These are phyloP conservation scores for Cladobotryum mycophilum DNA, from an alignment of 2,329 filamentous ascomycete species.

Conservation along the genomic window DNA sequence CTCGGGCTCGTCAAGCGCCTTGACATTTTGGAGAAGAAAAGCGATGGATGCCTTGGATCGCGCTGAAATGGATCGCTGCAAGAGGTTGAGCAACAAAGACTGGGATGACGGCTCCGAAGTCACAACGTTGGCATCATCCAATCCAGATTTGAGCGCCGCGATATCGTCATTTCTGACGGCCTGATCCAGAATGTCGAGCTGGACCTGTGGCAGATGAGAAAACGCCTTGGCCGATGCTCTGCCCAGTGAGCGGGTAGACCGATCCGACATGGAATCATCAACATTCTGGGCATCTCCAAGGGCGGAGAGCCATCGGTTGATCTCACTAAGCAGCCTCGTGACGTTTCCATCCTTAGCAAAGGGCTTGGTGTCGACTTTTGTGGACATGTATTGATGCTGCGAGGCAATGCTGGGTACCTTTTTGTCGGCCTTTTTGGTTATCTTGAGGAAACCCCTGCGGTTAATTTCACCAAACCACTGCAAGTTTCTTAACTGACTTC, in stretches of 20 bases:
- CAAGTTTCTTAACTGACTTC: conserved; percentile 80
- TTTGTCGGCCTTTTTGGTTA: conserved; percentile 98
- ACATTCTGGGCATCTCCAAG: conserved; percentile 70
- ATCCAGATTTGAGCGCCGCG: conserved; percentile 45
- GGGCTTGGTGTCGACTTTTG: conserved; percentile 80
- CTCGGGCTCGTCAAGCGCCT: conserved; percentile 73
- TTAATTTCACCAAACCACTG: conserved; percentile 99
- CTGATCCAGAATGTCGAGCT: conserved; percentile 66
- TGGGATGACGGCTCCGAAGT: conserved; percentile 40
- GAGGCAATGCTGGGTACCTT: conserved; percentile 71
- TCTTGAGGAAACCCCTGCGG: conserved; percentile 89
- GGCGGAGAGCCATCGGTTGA: conserved; percentile 88
- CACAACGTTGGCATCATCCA: conserved; percentile 50
- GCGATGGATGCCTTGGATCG: conserved; percentile 63
- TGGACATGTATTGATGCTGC: conserved; percentile 79
- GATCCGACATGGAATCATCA: conserved; percentile 69
- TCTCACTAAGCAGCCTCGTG: conserved; percentile 46
- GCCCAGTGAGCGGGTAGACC: conserved; percentile 69
- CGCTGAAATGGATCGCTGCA: conserved; percentile 70
- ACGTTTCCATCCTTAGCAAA: conserved; percentile 69
- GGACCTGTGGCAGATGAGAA: conserved; percentile 61
- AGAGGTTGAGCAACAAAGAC: conserved; percentile 66
- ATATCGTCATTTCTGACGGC: conserved; percentile 65
- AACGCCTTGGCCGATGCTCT: conserved; percentile 70
- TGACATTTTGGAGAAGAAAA: conserved; percentile 62